Conservation (phyloP, 345 rosid species). For the Lepidium didymum region DNA sequence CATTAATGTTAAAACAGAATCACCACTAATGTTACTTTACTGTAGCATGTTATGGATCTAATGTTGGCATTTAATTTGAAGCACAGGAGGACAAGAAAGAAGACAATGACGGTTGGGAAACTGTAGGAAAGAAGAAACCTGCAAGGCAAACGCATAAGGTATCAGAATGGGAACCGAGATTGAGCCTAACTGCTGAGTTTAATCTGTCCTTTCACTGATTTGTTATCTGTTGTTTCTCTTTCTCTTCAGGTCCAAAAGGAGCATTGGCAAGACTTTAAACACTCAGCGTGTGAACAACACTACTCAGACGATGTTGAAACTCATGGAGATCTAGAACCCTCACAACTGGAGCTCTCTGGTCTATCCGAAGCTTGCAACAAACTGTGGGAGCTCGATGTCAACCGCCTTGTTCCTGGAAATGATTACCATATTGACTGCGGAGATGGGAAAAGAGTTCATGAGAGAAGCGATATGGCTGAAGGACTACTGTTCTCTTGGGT, state of each 20-base stretch:
- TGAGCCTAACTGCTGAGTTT: background rate
- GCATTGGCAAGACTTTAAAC: conserved; percentile 69
- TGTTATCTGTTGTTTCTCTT: conserved; percentile 1
- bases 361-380: conserved; percentile 75
- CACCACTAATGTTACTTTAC: background rate
- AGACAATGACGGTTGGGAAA: conserved; percentile 76
- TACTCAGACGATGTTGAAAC: conserved; percentile 56
- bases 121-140: conserved; percentile 63
- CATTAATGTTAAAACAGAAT: too few species aligned
- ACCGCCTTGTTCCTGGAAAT: conserved; percentile 71
- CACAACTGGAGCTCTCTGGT: conserved; percentile 65
- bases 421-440: conserved; percentile 89
- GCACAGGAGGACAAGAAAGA: conserved; percentile 33
- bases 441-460: conserved; percentile 77
- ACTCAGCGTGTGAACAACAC: conserved; percentile 56
- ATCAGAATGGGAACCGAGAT: background rate
- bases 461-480: conserved; percentile 68
- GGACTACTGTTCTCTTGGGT: conserved; percentile 67
- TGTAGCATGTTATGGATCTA: background rate
- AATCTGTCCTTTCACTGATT: background rate
- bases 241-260: conserved; percentile 57
- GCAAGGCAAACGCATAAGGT: conserved; percentile 57
- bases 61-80: conserved; percentile 7
- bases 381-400: conserved; percentile 82
- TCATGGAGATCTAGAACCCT: conserved; percentile 41